Evolutionary conservation across 2,329 filamentous ascomycete genomes (phyloP), one percentile per base, ranked within the genome.

Genomic region (Hypocrella siamensis): DNA sequence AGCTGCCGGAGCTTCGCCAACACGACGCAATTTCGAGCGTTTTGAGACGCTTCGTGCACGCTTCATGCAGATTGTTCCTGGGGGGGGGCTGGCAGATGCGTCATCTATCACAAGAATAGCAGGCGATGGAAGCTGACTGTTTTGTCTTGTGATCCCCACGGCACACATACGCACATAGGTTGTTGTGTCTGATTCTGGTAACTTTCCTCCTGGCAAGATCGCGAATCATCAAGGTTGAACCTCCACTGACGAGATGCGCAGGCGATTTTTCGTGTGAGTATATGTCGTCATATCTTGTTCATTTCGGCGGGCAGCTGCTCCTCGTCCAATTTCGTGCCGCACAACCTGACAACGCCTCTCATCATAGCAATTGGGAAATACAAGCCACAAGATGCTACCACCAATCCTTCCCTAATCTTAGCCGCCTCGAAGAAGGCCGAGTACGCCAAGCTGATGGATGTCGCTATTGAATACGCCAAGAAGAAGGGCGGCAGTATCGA

Each of bases 311-410:
- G 14, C 26, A 19, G 12, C 6, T 19, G 15, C 10, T 12, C 22
- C 11, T 22, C 17, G 18, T 17, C 17, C 18, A 6, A n/a, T 7
- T 16, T 17, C 9, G 10, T 22, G 8, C 21, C 21, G 21, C 21
- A 22, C 21, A 12, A 7, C 21, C 21, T 22, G 21, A 7, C 12
- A 12, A 12, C 21, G 21, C 43, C 15, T 31, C 16, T 28, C 60
- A 61, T 45, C 58, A 12, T 64, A 75, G 86, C 86, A 61, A 98
- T 98, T 60, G 86, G 71, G 70, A 94, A 96, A 71, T 98, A 98
- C 78, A 93, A 93, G 77, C 90, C 90, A 44, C 86, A 98, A 72
- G 90, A 98, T 82, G 90, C 90, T 54, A 98, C 90, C 60, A 98
- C 90, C 68, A 98, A 98, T 77, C 90, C 90, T 38, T 96, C 90